Evolutionary conservation across 768 basidiomycete species (phyloP), one percentile per base, ranked within the genome.

Genomic region (Termitomyces sp.): DNA sequence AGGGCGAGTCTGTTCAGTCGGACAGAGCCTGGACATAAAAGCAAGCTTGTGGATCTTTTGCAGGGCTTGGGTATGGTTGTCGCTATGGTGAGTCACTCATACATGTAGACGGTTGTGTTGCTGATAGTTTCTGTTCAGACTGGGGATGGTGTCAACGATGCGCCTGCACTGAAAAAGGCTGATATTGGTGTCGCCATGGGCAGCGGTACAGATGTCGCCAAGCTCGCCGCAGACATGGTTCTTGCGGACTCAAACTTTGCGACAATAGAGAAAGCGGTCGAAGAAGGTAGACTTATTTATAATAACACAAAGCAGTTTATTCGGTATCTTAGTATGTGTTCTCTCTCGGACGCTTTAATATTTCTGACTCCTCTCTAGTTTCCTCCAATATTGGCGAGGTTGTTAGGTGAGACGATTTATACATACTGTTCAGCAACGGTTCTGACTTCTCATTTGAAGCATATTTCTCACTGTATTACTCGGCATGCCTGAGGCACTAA

Each of bases 281-380:
- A 98, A 72, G 96, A 99, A 75, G 96, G 96, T 65, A 79, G 96
- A 72, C 80, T 96, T 57, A 99, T 98, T 67, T 98, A 98, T 74
- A 98, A 98, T 76, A 99, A 99, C 75, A 98, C 95, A 46, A 99
- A 99, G 76, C 96, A 98, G 70, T 99, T 99, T 73, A 98, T 99
- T 72, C 89, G 96, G 66, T 99, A 98, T 76, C 87, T 99, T 68
- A 98, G 89, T 92, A 66, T 41, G 88, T 80, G 13, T 33, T 56
- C 56, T 38, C 49, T 58, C 20, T 40, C 36, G 36, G 57, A 44
- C 46, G 22, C 36, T 50, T 41, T 11, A 9, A 48, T 24, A 5
- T 57, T 30, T 57, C 47, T 67, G 28, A 54, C 33, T 10, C 8
- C 36, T 20, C 14, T 9, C 38, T 58, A 89, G 87, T 92, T 74